These are phyloP conservation scores for Alternaria brassicicola DNA, from an alignment of 2,329 filamentous ascomycete species.

Conservation along the genomic window DNA sequence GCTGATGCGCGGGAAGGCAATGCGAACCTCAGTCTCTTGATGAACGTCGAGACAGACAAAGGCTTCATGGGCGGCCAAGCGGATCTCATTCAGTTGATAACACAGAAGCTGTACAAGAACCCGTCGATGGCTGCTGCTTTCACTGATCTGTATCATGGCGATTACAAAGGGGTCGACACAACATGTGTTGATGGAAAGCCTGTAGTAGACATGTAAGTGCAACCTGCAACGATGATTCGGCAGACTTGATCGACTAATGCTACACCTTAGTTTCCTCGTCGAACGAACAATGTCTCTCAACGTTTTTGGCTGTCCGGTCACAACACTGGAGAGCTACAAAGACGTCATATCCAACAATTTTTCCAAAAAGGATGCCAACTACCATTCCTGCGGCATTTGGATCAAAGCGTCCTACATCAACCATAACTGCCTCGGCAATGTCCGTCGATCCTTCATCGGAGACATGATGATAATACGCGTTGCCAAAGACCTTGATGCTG, in stretches of 20 bases:
- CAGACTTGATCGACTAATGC: neutral
- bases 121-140: conserved; percentile 45
- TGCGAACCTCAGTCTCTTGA: conserved; percentile 38
- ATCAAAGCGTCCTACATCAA: conserved; percentile 51
- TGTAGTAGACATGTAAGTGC: conserved; percentile 52
- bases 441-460: conserved; percentile 48
- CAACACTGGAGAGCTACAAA: conserved; percentile 20
- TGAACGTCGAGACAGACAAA: conserved; percentile 47
- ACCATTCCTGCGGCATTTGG: conserved; percentile 48
- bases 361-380: neutral
- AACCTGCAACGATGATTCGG: too few relatives aligned
- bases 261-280: conserved; percentile 51
- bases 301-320: conserved; percentile 49
- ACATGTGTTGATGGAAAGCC: conserved; percentile 44
- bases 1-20: conserved; percentile 17
- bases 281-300: conserved; percentile 54
- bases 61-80: conserved; percentile 49
- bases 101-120: conserved; percentile 56
- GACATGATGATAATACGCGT: conserved; percentile 51
- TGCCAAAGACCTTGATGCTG: conserved; percentile 33
- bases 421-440: conserved; percentile 51
- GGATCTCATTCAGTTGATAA: conserved; percentile 49
- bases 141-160: conserved; percentile 45
- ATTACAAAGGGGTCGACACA: conserved; percentile 45
- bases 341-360: conserved; percentile 2